phyloP scores from a whole-genome alignment of 495 filamentous ascomycete species.

The Hypomontagnella monticulosa region DNA sequence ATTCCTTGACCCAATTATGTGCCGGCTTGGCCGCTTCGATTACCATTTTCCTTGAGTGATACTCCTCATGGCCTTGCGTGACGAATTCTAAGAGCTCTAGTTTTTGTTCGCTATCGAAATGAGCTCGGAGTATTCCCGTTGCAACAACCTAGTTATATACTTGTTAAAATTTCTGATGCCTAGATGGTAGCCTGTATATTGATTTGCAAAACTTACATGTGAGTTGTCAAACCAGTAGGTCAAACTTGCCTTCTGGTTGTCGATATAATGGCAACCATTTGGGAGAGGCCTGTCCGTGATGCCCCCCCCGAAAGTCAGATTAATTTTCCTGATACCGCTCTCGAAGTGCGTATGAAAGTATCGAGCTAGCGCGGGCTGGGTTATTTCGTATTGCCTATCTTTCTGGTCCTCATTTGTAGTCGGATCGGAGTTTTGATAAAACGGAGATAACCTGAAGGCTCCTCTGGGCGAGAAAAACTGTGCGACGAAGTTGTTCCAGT shows the following conservation, averaged over 20 bases:
- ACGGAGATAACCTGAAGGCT: slow-evolving; percentile 72
- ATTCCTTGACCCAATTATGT: slow-evolving; percentile 66
- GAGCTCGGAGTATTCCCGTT: slow-evolving; percentile 67
- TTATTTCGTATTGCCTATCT: slow-evolving; percentile 81
- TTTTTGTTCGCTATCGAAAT: slow-evolving; percentile 74
- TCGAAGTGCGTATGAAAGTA: slow-evolving; percentile 85
- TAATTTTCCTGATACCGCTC: slow-evolving; percentile 81
- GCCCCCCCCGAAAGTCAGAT: slow-evolving; percentile 74
- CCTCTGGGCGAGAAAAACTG: slow-evolving; percentile 78
- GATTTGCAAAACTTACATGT: slow-evolving; percentile 62
- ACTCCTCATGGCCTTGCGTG: slow-evolving; percentile 73
- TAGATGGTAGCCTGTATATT: not conserved
- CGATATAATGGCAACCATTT: slow-evolving; percentile 71
- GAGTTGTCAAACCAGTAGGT: slow-evolving; percentile 78
- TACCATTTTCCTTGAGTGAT: slow-evolving; percentile 66
- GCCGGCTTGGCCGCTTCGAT: slow-evolving; percentile 63
- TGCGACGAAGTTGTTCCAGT: slow-evolving; percentile 80
- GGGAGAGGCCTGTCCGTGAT: slow-evolving; percentile 63
- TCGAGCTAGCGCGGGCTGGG: slow-evolving; percentile 75
- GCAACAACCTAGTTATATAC: slow-evolving; percentile 65
- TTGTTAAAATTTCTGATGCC: slow-evolving; percentile 32
- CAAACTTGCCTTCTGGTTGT: slow-evolving; percentile 69
- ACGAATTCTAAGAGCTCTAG: slow-evolving; percentile 76
- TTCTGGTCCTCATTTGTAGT: slow-evolving; percentile 49
- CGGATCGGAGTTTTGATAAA: slow-evolving; percentile 44